Evolutionary conservation across 805 yeast genomes (phyloP), one percentile per base, ranked within the genome.

Genomic region (Starmerella sp.): DNA sequence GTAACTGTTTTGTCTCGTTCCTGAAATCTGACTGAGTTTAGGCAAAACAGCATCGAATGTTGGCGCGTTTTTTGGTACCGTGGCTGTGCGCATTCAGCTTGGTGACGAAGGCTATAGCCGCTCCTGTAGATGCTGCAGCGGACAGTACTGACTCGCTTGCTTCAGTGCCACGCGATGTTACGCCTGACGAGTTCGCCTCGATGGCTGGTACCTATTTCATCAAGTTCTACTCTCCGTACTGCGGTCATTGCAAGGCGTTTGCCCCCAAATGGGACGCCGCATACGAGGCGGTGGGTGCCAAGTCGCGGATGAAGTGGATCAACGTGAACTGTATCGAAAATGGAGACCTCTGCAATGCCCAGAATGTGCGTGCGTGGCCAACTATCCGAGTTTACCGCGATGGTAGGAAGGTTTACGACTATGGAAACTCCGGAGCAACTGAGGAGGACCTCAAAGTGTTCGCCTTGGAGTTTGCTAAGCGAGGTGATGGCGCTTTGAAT

Each of bases 201-300:
- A 17, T 69, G 45, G 52, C 74, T 9, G 84, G 84, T 3, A 70
- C 82, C 22, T 83, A 89, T 63, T 75, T 91, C 64, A 82, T 91
- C 36, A 96, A 91, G 70, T 90, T 88, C 69, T 93, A 71, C 66
- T 87, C 96, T 35, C 98, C 98, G 0, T 83, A 83, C 64, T 93
- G 98, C 67, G 67, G 72, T 7, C 97, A 91, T 69, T 93, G 98
- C 71, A 77, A 72, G 58, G 74, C 71, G 7, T 71, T 93, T 52
- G 93, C 86, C 2, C 97, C 98, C 1, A 75, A 71, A 7, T 93
- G 97, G 97, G 77, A 80, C 56, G 73, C 76, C 54, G 77, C 91
- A 0, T 86, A 80, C 70, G 62, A 72, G 29, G 66, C 68, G 4
- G 77, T 79, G 62, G 59, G 58, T n/a, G 57, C 53, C 4, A 13